These are phyloP conservation scores for Syzygium grande DNA, from an alignment of 345 rosid species.

Conservation along the genomic window DNA sequence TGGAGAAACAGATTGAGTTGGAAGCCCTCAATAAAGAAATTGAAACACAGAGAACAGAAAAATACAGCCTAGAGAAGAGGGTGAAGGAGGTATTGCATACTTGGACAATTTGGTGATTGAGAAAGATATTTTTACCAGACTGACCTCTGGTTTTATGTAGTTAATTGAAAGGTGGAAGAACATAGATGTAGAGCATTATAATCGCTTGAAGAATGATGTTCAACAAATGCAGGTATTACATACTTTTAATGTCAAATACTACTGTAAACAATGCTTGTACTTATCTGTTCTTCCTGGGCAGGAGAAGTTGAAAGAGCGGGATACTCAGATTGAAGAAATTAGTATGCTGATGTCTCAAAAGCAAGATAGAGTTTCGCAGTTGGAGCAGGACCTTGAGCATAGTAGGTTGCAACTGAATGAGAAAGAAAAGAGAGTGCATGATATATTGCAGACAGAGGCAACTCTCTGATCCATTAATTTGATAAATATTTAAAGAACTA, in stretches of 20 bases:
- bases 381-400: slow-evolving; percentile 71
- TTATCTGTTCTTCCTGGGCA: slow-evolving; percentile 8
- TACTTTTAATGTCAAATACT: neutral
- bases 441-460: slow-evolving; percentile 64
- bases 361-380: slow-evolving; percentile 43
- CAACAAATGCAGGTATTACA: slow-evolving; percentile 47
- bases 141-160: slow-evolving; percentile 27
- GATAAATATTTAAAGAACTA: neutral
- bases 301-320: slow-evolving; percentile 66
- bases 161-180: slow-evolving; percentile 59
- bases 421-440: slow-evolving; percentile 56
- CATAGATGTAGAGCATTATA: slow-evolving; percentile 68
- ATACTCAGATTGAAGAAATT: slow-evolving; percentile 49
- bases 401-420: slow-evolving; percentile 51
- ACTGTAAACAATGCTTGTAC: neutral
- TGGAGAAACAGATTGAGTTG: slow-evolving; percentile 57
- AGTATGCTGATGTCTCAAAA: slow-evolving; percentile 35
- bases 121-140: slow-evolving; percentile 2
- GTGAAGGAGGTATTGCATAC: slow-evolving; percentile 49
- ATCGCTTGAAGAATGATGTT: slow-evolving; percentile 57
- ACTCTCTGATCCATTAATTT: neutral
- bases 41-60: slow-evolving; percentile 57
- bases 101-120: neutral
- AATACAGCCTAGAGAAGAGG: slow-evolving; percentile 54
- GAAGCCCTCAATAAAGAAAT: slow-evolving; percentile 62